Conservation (phyloP, 1,284 basidiomycete genomes). For the Puccinia hordei region DNA sequence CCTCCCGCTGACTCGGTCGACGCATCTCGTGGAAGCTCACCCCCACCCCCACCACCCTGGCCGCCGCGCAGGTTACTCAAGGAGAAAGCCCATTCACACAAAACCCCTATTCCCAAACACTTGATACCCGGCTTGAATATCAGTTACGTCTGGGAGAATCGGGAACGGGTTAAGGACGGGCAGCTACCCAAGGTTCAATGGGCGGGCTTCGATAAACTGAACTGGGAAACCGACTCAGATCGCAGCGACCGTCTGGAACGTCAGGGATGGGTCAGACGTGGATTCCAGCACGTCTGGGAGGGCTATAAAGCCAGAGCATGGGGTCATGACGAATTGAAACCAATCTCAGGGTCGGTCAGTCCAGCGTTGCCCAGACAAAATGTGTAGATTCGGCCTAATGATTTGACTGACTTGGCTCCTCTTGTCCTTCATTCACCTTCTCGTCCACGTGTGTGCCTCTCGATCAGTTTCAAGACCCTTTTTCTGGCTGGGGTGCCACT, state of each 20-base stretch:
- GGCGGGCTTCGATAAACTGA: background rate
- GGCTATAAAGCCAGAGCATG: slow-evolving; percentile 36
- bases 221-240: background rate
- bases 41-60: background rate
- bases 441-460: background rate
- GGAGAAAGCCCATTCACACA: background rate
- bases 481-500: slow-evolving; percentile 32
- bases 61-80: background rate
- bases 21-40: background rate
- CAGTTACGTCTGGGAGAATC: background rate
- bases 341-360: slow-evolving; percentile 25
- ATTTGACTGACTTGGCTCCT: too few relatives aligned
- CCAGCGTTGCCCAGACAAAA: too few relatives aligned
- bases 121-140: slow-evolving; percentile 7
- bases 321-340: slow-evolving; percentile 41
- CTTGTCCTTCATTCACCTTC: background rate
- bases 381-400: too few relatives aligned
- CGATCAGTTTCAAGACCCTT: slow-evolving; percentile 19
- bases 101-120: background rate
- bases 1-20: background rate
- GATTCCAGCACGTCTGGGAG: slow-evolving; percentile 39
- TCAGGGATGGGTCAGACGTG: slow-evolving; percentile 25
- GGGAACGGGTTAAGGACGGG: background rate
- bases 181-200: slow-evolving; percentile 17
- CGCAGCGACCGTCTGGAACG: background rate